Evolutionary conservation across 2,329 filamentous ascomycete species (phyloP).

Genomic region (Penicillium olsonii): DNA sequence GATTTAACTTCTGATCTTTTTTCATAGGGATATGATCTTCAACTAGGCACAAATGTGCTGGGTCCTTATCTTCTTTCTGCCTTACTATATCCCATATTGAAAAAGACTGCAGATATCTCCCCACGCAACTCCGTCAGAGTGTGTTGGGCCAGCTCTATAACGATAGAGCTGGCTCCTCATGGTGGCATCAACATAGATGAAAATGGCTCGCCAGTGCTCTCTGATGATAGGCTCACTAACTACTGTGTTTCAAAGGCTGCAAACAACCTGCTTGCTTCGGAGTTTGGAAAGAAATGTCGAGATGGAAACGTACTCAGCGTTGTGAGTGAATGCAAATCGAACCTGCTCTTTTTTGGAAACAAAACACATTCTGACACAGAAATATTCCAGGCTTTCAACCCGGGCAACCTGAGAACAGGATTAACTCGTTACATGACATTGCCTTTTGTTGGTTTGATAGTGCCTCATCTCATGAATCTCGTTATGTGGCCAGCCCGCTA

Average conservation of each 20-base stretch:
- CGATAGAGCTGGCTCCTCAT: constrained; percentile 22
- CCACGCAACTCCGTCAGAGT: constrained; percentile 32
- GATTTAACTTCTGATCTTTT: not conserved
- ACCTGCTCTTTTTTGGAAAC: not conserved
- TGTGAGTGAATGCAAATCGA: not conserved
- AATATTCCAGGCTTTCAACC: not conserved
- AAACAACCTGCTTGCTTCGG: constrained; percentile 16
- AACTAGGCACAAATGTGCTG: constrained; percentile 41
- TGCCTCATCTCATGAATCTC: not conserved
- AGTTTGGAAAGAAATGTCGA: not conserved
- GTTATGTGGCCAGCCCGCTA: constrained; percentile 9
- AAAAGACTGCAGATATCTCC: constrained; percentile 28
- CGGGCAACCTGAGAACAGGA: not conserved
- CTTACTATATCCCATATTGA: constrained; percentile 37
- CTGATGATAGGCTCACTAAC: not conserved
- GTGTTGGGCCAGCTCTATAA: constrained; percentile 36
- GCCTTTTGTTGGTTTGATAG: not conserved
- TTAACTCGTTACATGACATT: not conserved
- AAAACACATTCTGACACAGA: not conserved
- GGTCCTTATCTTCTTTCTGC: constrained; percentile 44
- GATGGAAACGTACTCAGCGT: not conserved
- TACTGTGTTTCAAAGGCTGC: constrained; percentile 1
- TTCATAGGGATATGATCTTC: constrained; percentile 33
- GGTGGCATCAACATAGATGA: not conserved
- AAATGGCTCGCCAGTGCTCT: not conserved